Conservation (phyloP, 2,329 filamentous ascomycete genomes). For the Paecilomyces niveus region DNA sequence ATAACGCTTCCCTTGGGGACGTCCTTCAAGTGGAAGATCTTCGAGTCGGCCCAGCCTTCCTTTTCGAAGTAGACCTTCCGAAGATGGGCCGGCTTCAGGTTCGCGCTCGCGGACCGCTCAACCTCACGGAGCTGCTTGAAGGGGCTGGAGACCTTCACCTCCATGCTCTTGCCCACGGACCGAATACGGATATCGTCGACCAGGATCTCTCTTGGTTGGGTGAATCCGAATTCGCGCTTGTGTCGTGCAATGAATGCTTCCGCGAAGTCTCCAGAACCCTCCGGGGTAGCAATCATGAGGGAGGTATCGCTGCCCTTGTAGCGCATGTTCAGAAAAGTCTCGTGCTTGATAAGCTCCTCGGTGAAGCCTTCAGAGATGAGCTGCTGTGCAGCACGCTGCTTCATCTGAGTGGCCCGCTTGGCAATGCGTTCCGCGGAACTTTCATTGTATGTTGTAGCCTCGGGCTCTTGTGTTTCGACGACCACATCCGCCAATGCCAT, state of each 20-base stretch:
- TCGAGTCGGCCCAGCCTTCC: slow-evolving; percentile 17
- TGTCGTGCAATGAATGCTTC: slow-evolving; percentile 32
- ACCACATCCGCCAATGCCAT: slow-evolving; percentile 37
- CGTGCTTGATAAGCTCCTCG: slow-evolving; percentile 20
- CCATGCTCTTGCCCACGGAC: slow-evolving; percentile 18
- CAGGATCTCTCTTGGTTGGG: slow-evolving; percentile 29
- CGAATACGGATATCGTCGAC: slow-evolving; percentile 33
- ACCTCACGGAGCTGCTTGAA: slow-evolving; percentile 14
- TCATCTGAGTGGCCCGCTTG: slow-evolving; percentile 22
- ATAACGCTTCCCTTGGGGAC: slow-evolving; percentile 15
- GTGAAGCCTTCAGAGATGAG: slow-evolving; percentile 32
- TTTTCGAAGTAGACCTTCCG: slow-evolving; percentile 21
- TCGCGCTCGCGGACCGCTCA: slow-evolving; percentile 1
- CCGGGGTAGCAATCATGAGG: slow-evolving; percentile 32
- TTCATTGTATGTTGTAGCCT: slow-evolving; percentile 13
- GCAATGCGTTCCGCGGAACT: slow-evolving; percentile 12
- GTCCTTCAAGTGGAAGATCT: slow-evolving; percentile 19
- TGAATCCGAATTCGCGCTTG: slow-evolving; percentile 37
- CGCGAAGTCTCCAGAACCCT: slow-evolving; percentile 27
- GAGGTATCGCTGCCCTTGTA: slow-evolving; percentile 41
- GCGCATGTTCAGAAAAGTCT: slow-evolving; percentile 35
- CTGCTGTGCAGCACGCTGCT: slow-evolving; percentile 20
- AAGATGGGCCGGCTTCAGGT: slow-evolving; percentile 12
- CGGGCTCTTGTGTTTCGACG: slow-evolving; percentile 29
- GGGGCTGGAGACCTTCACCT: slow-evolving; percentile 6